Conservation (phyloP, 164 flowering plant genomes). For the Amborella trichopoda region DNA sequence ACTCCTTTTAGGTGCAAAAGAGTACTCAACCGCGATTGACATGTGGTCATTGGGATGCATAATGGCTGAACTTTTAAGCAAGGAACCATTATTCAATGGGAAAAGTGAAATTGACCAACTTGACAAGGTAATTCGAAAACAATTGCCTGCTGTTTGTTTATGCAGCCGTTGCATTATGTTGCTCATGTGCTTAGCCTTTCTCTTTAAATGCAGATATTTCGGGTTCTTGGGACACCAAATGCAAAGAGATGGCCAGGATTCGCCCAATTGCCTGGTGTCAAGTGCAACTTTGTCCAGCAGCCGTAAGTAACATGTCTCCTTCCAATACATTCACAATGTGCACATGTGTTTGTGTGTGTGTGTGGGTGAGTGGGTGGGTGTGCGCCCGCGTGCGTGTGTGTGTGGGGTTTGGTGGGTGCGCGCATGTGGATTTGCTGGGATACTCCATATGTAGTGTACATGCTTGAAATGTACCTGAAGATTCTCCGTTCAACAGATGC, state of each 20-base stretch:
- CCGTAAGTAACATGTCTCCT: constrained; percentile 35
- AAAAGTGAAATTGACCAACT: constrained; percentile 57
- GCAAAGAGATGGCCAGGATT: constrained; percentile 90
- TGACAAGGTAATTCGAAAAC: constrained; percentile 40
- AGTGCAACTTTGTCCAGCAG: constrained; percentile 68
- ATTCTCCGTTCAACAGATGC: no score
- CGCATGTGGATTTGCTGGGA: no score
- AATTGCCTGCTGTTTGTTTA: no score
- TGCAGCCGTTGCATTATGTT: no score
- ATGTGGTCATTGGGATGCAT: constrained; percentile 91
- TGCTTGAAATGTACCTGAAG: no score
- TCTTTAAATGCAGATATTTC: constrained; percentile 45
- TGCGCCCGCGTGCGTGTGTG: no score
- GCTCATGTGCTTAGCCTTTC: background rate
- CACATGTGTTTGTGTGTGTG: no score
- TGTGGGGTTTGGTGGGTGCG: no score
- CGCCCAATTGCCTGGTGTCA: constrained; percentile 69
- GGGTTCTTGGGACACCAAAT: constrained; percentile 77
- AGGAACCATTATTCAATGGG: constrained; percentile 51
- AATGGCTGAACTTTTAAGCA: constrained; percentile 63
- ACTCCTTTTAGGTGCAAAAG: constrained; percentile 46
- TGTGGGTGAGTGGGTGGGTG: no score
- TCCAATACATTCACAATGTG: no score
- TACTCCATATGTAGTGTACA: no score
- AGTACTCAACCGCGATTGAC: constrained; percentile 73